Base-by-base conservation (phyloP, 805 yeast genomes). In the Starmerella asiatica region DNA sequence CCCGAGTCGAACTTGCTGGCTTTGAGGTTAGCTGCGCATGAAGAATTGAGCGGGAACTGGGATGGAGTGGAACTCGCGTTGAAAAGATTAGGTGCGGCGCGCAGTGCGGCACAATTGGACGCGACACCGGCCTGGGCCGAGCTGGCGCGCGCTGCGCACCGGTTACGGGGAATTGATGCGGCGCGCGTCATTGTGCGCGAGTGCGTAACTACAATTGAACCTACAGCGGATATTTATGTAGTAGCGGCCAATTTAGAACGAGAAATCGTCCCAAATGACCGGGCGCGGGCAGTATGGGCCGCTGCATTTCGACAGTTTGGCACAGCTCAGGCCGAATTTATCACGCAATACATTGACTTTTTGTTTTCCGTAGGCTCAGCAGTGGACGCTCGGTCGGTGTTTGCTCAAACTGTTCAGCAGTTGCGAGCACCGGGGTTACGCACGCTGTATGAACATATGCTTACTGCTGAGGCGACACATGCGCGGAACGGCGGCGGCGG, bases 201-300 rank as follows among this genome's bases (percentile, higher is more conserved):
- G 48, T 79, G 80, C 7, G 72, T 94, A 50, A 73, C 75, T 53
- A 69, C 12, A 15, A 31, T 43, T 3, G 27, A 33, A 3, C 42
- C 49, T 6, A 54, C 79, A 31, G 78, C 93, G 0, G 75, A 76
- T 63, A 83, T 88, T 17, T 88, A 71, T 58, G 76, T 77, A 17
- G 88, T 82, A 43, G 79, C 80, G 52, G 94, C 96, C 0, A 64
- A 73, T 55, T 66, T 85, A 64, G 98, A 88, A 55, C 76, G 71
- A 50, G 65, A 65, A 48, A 67, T 77, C 43, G 76, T 72, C 44
- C 53, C 54, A 31, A 61, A 69, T 19, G 76, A 73, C 39, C 74
- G 81, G 33, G 86, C 95, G 0, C 63, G 70, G 37, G 77, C 77
- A 54, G 75, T 86, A 16, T 78, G 83, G 56, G 93, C 81, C 46